phyloP scores from a whole-genome alignment of 129 eudicot genomes.

The Helianthus annuus region HanXRQr2.0-SUNRISE NC_035444.2:55277753-55278252 shows the following conservation, averaged over 20 bases:
- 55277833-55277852: constrained; percentile 78
- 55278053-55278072: not conserved
- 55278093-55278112: not conserved
- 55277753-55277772: constrained; percentile 78
- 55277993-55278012: not conserved
- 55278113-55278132: not conserved
- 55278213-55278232: no score
- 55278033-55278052: not conserved
- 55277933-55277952: constrained; percentile 4
- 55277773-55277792: constrained; percentile 61
- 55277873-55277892: constrained; percentile 88
- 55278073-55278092: not conserved
- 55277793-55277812: constrained; percentile 51
- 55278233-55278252: no score
- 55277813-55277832: constrained; percentile 63
- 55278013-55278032: not conserved
- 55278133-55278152: not conserved
- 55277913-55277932: constrained; percentile 27
- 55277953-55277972: not conserved
- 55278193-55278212: no score
- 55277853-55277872: constrained; percentile 77
- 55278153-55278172: not conserved
- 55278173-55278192: not conserved
- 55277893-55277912: constrained; percentile 54
- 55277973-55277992: not conserved